Evolutionary conservation across 2,329 filamentous ascomycete species (phyloP).

Genomic region (Penicillium verrucosum): DNA sequence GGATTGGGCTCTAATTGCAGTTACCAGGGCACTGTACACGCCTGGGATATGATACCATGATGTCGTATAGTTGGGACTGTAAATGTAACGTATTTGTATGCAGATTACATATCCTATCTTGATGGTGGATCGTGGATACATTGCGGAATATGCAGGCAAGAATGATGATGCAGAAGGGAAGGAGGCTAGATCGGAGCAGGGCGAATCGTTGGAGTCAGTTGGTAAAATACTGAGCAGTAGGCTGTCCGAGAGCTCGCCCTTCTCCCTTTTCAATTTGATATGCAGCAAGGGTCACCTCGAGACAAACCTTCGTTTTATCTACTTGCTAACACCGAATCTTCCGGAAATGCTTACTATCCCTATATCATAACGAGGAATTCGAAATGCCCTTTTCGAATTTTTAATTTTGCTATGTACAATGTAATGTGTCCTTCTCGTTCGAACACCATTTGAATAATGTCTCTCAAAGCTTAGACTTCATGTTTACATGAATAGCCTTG

Average conservation of each 20-base stretch:
- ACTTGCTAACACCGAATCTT: not conserved
- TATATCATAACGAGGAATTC: not conserved
- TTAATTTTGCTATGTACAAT: conserved; percentile 3
- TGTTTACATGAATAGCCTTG: conserved; percentile 35
- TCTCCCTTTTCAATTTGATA: not conserved
- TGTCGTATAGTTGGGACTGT: too few relatives aligned
- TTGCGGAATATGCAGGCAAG: not conserved
- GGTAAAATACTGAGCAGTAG: not conserved
- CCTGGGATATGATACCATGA: too few relatives aligned
- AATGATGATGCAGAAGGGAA: not conserved
- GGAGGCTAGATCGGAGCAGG: not conserved
- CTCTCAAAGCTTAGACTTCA: conserved; percentile 31
- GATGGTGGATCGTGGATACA: not conserved
- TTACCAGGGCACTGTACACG: too few relatives aligned
- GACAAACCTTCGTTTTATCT: not conserved
- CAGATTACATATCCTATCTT: too few relatives aligned
- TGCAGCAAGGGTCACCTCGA: not conserved
- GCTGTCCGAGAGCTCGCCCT: not conserved
- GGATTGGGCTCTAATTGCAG: too few relatives aligned
- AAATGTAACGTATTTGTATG: too few relatives aligned
- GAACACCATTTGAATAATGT: not conserved
- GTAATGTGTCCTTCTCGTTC: not conserved
- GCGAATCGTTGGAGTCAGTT: not conserved
- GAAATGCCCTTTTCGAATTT: too few relatives aligned
- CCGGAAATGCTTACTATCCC: not conserved